phyloP scores from a whole-genome alignment of 495 filamentous ascomycete genomes.

The Penicillium fimorum region DNA sequence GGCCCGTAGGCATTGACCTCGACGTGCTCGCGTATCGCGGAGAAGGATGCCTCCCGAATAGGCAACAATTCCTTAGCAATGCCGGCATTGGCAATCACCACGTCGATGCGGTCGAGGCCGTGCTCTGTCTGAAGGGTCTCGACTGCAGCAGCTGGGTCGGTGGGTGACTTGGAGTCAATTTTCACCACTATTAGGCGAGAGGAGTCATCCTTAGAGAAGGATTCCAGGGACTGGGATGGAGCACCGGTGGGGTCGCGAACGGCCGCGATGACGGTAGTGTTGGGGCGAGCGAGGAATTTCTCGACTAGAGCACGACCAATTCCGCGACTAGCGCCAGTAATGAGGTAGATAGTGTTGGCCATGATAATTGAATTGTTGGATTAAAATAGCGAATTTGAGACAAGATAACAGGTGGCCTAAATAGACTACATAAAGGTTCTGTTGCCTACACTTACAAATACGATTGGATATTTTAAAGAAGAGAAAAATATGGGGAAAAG shows the following conservation, averaged over 20 bases:
- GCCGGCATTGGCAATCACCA: conserved; percentile 54
- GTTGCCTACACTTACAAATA: too few species aligned
- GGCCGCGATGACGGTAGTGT: conserved; percentile 49
- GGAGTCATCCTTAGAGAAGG: conserved; percentile 28
- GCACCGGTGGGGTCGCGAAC: conserved; percentile 35
- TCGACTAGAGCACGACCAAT: conserved; percentile 46
- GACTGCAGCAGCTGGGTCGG: conserved; percentile 27
- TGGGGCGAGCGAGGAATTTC: conserved; percentile 39
- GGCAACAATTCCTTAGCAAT: conserved; percentile 21
- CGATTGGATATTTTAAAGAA: too few species aligned
- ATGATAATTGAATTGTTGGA: background rate
- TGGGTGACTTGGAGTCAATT: conserved; percentile 36
- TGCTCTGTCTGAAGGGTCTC: conserved; percentile 22
- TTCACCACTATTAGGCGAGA: conserved; percentile 42
- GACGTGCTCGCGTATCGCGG: conserved; percentile 25
- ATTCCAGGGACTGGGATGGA: conserved; percentile 24
- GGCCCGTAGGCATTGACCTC: conserved; percentile 21
- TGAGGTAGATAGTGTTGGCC: conserved; percentile 26
- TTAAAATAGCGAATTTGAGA: background rate
- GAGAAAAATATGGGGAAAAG: too few species aligned
- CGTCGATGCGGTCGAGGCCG: conserved; percentile 41
- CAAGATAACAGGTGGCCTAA: background rate
- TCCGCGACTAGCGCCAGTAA: conserved; percentile 45
- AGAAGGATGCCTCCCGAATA: conserved; percentile 21
- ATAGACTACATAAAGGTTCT: background rate